Evolutionary conservation across 768 basidiomycete genomes (phyloP).

Genomic region (Leccinum ochraceum): DNA sequence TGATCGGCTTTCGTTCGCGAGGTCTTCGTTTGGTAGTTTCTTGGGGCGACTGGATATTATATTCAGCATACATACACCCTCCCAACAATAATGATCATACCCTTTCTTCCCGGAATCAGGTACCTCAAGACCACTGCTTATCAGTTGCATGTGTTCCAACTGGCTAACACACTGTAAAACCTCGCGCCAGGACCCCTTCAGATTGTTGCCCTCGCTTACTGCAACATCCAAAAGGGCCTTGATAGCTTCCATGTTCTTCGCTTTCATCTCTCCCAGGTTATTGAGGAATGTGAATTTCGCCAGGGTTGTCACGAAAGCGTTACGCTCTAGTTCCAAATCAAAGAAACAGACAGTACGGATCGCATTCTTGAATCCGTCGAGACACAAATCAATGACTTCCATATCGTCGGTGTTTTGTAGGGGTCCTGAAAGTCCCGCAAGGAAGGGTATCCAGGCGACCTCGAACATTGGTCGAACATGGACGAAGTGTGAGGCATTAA

Average conservation of each 20-base stretch:
- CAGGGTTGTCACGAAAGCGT: conserved; percentile 96
- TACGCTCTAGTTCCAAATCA: conserved; percentile 95
- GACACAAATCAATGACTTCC: conserved; percentile 86
- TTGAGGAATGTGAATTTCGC: conserved; percentile 97
- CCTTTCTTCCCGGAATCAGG: conserved; percentile 78
- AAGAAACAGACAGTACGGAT: conserved; percentile 97
- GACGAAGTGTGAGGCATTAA: conserved; percentile 93
- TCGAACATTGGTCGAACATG: conserved; percentile 99
- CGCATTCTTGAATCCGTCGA: conserved; percentile 97
- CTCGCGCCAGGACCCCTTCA: conserved; percentile 96
- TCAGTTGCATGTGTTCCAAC: conserved; percentile 97
- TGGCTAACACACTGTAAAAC: conserved; percentile 97
- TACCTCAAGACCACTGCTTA: conserved; percentile 86
- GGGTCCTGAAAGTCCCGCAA: conserved; percentile 92
- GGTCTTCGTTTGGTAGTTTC: conserved; percentile 83
- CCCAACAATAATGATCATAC: conserved; percentile 44
- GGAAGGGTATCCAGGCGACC: conserved; percentile 98
- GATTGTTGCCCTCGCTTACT: conserved; percentile 93
- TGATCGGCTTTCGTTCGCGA: conserved; percentile 95
- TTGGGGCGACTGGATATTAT: conserved; percentile 39
- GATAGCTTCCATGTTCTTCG: conserved; percentile 99
- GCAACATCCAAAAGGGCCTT: conserved; percentile 93
- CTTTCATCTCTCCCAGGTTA: conserved; percentile 98
- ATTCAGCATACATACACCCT: conserved; percentile 9
- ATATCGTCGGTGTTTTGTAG: conserved; percentile 95